Base-by-base conservation (phyloP, 2,329 filamentous ascomycete species). In the Beauveria asiatica region DNA sequence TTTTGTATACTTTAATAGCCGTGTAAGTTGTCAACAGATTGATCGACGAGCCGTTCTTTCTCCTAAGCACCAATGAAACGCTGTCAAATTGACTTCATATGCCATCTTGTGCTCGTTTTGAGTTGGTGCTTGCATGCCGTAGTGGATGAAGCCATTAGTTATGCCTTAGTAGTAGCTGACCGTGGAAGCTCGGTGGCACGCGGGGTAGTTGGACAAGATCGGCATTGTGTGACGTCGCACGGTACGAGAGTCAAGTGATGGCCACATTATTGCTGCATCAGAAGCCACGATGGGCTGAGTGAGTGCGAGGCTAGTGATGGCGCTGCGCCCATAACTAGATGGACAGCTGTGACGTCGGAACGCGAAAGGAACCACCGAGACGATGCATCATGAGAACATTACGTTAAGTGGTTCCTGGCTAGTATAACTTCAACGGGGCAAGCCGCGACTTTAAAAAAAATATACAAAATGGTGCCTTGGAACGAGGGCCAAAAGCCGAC, bases 1-100 rank as follows among this genome's bases (percentile, higher is more conserved):
- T 54, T 53, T 60, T 56, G 59, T 21, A 61, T 61, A 51, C 56
- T 37, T 60, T 60, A 49, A 56, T 61, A 44, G 50, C 57, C 49
- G 48, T 52, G 37, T 42, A 45, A 45, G 57, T 46, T 53, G 41
- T 59, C 49, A 52, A 59, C 57, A 59, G 49, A 59, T 53, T 59
- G 57, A 59, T 27, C 57, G 37, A 37, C 46, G n/a, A 33, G 57
- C 33, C 17, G n/a, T 33, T 44, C 41, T 48, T 46, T 37, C 7
- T 7, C 39, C 37, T 19, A 4, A 42, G 19, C n/a, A 37, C 10
- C 39, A 41, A 41, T 39, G 21, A 21, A 10, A 49, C 9, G 9
- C 25, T 25, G 17, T 46, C 44, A 17, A 44, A 23, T 10, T 11
- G n/a, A 51, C 5, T 16, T 17, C 11, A 27, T 6, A 9, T 19